These are phyloP conservation scores for Gastrolobium villosum DNA, from an alignment of 306 rosid genomes.

Conservation along the genomic window DNA sequence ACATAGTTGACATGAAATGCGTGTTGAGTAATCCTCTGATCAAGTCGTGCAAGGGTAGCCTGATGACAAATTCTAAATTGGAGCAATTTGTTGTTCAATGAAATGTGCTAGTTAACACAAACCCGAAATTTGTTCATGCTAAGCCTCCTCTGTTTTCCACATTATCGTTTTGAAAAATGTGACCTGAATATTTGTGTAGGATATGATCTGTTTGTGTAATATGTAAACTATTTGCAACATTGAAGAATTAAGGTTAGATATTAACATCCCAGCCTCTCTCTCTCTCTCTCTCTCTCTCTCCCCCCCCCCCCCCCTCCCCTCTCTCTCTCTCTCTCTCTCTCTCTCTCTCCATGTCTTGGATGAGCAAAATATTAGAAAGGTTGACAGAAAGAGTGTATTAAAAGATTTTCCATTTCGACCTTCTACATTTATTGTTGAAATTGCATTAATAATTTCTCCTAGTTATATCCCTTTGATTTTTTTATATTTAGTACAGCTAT, in stretches of 20 bases:
- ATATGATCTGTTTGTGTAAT: neutral
- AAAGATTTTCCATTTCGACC: too few relatives aligned
- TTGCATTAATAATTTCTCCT: too few relatives aligned
- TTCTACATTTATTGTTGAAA: too few relatives aligned
- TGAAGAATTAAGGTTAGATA: neutral
- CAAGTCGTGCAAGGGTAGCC: neutral
- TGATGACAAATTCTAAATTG: neutral
- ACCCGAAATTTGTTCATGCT: neutral
- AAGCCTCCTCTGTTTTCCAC: neutral
- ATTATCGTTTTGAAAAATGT: neutral
- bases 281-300: neutral
- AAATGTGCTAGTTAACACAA: neutral
- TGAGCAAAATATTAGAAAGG: too few relatives aligned
- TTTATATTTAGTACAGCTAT: too few relatives aligned
- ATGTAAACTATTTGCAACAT: neutral
- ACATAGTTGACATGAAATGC: neutral
- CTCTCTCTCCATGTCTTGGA: too few relatives aligned
- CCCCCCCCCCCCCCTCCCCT: neutral
- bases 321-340: too few relatives aligned
- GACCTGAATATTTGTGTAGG: neutral
- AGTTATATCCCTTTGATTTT: too few relatives aligned
- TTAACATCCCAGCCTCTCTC: neutral
- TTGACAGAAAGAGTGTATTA: too few relatives aligned
- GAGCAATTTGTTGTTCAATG: neutral
- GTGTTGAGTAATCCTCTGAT: neutral